A percentile compares a stretch with the other conserved stretches of the same genome.
Conservation (phyloP, 768 basidiomycete species). For the Pleurotus sapidus region DNA sequence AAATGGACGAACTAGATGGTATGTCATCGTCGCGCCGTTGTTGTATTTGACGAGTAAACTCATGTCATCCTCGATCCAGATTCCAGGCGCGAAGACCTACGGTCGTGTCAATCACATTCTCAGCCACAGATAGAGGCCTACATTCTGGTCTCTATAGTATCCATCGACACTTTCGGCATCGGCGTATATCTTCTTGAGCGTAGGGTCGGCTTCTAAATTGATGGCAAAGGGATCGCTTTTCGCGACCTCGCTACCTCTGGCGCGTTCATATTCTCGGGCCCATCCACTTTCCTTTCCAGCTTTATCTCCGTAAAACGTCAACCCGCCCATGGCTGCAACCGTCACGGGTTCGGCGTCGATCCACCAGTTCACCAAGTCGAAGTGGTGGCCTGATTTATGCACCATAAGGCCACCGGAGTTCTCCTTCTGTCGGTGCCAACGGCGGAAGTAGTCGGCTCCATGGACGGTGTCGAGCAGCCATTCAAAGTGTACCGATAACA, state of each 20-base stretch:
- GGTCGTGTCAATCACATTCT: background rate
- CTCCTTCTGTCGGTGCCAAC: constrained; percentile 44
- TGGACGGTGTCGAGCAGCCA: constrained; percentile 53
- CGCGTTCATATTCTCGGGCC: constrained; percentile 43
- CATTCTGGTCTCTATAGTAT: constrained; percentile 50
- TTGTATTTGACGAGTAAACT: constrained; percentile 44
- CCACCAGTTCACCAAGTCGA: constrained; percentile 57
- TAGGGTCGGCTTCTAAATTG: constrained; percentile 39
- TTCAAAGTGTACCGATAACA: constrained; percentile 49
- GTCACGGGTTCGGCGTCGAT: constrained; percentile 40
- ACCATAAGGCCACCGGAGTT: constrained; percentile 44
- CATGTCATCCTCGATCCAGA: constrained; percentile 54
- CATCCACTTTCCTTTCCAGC: constrained; percentile 44
- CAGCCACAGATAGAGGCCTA: constrained; percentile 13
- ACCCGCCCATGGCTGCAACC: constrained; percentile 44
- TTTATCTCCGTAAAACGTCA: constrained; percentile 45
- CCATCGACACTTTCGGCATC: constrained; percentile 46
- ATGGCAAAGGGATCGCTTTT: constrained; percentile 48
- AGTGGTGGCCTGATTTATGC: constrained; percentile 45
- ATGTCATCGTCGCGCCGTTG: constrained; percentile 47
- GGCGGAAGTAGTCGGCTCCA: constrained; percentile 50
- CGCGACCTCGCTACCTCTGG: constrained; percentile 37
- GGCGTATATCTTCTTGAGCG: constrained; percentile 40
- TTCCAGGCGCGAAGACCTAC: constrained; percentile 36
- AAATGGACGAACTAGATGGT: constrained; percentile 38